A percentile compares a stretch with the other conserved stretches of the same genome.
Evolutionary conservation across 2,329 filamentous ascomycete genomes (phyloP).

Genomic region (Cercospora brassicicola): DNA sequence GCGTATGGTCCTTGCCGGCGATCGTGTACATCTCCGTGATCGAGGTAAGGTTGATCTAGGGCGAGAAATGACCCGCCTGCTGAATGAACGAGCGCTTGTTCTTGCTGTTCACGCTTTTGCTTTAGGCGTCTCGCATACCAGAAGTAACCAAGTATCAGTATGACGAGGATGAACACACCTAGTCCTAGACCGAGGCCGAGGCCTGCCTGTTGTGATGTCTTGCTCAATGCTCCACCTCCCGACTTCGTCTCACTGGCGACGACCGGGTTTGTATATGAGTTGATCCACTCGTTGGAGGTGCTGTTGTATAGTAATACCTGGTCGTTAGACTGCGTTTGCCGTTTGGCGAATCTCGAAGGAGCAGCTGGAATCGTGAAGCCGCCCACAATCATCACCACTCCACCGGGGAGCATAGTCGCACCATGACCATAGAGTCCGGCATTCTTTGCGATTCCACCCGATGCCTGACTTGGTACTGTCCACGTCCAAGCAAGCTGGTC

Average conservation of each 20-base stretch:
- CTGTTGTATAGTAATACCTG: conserved; percentile 60
- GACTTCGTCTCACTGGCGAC: conserved; percentile 4
- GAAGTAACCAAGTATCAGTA: conserved; percentile 48
- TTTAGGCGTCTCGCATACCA: conserved; percentile 49
- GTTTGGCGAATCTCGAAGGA: conserved; percentile 38
- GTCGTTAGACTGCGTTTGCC: conserved; percentile 42
- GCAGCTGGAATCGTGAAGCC: conserved; percentile 55
- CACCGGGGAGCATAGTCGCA: conserved; percentile 61
- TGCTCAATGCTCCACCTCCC: conserved; percentile 41
- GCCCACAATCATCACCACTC: conserved; percentile 61
- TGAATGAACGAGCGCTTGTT: conserved; percentile 50
- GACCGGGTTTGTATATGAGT: conserved; percentile 53
- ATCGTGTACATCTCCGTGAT: conserved; percentile 38
- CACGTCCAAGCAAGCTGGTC: conserved; percentile 63
- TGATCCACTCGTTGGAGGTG: conserved; percentile 60
- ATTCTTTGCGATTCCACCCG: conserved; percentile 44
- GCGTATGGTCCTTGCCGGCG: conserved; percentile 44
- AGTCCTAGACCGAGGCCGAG: conserved; percentile 49
- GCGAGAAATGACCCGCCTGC: conserved; percentile 43
- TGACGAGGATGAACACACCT: conserved; percentile 45
- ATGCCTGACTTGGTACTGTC: conserved; percentile 59
- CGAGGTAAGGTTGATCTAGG: conserved; percentile 46
- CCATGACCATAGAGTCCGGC: conserved; percentile 62
- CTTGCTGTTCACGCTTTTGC: conserved; percentile 47
- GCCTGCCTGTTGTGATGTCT: conserved; percentile 48